These are phyloP conservation scores for Citropsis articulata DNA, from an alignment of 345 rosid species.

Conservation along the genomic window DNA sequence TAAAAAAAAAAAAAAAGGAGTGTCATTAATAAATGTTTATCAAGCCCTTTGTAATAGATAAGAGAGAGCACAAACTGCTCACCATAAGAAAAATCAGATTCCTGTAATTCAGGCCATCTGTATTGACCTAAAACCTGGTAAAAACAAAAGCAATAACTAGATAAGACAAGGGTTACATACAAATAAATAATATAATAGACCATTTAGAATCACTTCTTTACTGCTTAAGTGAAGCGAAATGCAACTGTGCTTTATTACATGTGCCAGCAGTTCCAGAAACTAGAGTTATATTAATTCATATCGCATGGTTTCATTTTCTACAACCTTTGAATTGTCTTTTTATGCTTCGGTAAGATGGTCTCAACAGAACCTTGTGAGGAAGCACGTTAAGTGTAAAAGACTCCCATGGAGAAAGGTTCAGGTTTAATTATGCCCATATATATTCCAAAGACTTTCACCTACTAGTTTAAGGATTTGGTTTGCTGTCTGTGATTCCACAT, in stretches of 20 bases:
- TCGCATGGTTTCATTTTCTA: neutral
- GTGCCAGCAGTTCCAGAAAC: neutral
- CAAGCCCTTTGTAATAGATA: neutral
- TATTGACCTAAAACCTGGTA: constrained; percentile 64
- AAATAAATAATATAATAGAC: constrained; percentile 3
- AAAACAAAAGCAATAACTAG: constrained; percentile 7
- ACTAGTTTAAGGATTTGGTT: neutral
- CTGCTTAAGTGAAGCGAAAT: neutral
- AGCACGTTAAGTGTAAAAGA: neutral
- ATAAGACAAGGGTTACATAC: neutral
- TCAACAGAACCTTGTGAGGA: neutral
- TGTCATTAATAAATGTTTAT: neutral
- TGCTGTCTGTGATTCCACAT: neutral
- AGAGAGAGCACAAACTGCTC: constrained; percentile 22
- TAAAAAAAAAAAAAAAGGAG: neutral
- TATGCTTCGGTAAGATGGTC: neutral
- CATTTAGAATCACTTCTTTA: neutral
- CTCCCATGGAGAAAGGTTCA: neutral
- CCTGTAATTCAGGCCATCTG: constrained; percentile 82
- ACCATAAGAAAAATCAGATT: constrained; percentile 84
- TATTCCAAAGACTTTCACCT: neutral
- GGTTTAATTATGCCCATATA: neutral
- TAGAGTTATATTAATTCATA: neutral
- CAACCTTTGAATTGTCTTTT: neutral
- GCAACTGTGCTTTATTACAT: neutral